phyloP scores from a whole-genome alignment of 2,329 filamentous ascomycete species.

The Golovinomyces cichoracearum region DNA sequence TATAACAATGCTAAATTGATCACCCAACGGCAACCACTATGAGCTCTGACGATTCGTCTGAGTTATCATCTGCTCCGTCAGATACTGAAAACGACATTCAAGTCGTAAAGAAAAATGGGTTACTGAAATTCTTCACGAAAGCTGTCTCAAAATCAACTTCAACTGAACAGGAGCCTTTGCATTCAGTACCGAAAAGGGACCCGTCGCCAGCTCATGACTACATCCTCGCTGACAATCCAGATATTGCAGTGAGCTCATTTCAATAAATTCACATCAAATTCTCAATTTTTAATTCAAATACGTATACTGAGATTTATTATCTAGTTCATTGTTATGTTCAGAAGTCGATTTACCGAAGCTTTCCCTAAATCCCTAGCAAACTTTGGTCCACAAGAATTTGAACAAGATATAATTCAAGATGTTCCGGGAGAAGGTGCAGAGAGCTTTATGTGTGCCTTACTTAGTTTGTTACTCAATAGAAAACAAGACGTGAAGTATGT shows the following conservation, averaged over 20 bases:
- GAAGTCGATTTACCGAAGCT: slow-evolving; percentile 69
- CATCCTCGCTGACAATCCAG: slow-evolving; percentile 66
- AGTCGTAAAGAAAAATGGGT: slow-evolving; percentile 28
- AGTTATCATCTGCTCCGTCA: slow-evolving; percentile 31
- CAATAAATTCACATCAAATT: slow-evolving; percentile 1
- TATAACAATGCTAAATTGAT: background rate
- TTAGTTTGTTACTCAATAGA: slow-evolving; percentile 73
- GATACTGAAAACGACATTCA: slow-evolving; percentile 27
- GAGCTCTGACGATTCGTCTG: slow-evolving; percentile 32
- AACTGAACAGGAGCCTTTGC: slow-evolving; percentile 29
- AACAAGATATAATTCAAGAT: slow-evolving; percentile 54
- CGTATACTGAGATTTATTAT: slow-evolving; percentile 20
- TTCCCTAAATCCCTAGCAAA: slow-evolving; percentile 71
- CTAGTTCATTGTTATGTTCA: slow-evolving; percentile 95
- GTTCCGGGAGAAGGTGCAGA: slow-evolving; percentile 66
- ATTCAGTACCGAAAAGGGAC: slow-evolving; percentile 49
- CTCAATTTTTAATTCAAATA: slow-evolving; percentile 25
- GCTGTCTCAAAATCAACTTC: slow-evolving; percentile 18
- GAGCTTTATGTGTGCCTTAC: slow-evolving; percentile 63
- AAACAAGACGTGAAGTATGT: slow-evolving; percentile 93
- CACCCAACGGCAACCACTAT: slow-evolving; percentile 6
- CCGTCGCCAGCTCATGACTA: slow-evolving; percentile 79
- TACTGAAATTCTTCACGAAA: slow-evolving; percentile 42
- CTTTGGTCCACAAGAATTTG: slow-evolving; percentile 85
- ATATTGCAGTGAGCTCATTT: slow-evolving; percentile 57